Conservation (phyloP, 108 stramenopile species). For the Conticribra weissflogii region DNA sequence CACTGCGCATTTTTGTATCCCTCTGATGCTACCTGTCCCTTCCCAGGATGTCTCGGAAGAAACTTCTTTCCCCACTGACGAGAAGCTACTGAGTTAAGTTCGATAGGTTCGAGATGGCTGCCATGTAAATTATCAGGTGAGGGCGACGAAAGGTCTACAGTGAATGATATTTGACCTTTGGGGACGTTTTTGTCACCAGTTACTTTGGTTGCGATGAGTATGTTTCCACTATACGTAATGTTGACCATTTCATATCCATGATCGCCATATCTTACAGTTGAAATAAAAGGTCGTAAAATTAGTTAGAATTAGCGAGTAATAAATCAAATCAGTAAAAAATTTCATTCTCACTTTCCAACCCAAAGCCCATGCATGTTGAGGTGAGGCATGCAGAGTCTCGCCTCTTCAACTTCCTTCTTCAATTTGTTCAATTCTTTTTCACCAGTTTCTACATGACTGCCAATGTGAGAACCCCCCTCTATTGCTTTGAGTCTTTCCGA, state of each 20-base stretch:
- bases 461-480: slow-evolving; percentile 27
- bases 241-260: slow-evolving; percentile 88
- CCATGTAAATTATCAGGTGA: neutral
- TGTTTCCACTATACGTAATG: slow-evolving; percentile 70
- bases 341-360: slow-evolving; percentile 66
- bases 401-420: slow-evolving; percentile 44
- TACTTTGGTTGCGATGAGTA: slow-evolving; percentile 72
- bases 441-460: neutral
- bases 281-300: no score
- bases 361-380: slow-evolving; percentile 78
- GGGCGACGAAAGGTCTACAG: slow-evolving; percentile 62
- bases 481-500: slow-evolving; percentile 54
- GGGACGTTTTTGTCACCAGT: slow-evolving; percentile 80
- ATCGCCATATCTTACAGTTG: slow-evolving; percentile 50
- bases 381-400: slow-evolving; percentile 63
- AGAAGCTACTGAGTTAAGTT: slow-evolving; percentile 63
- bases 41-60: slow-evolving; percentile 61
- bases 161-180: slow-evolving; percentile 67
- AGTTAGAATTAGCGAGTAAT: no score
- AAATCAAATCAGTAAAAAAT: neutral
- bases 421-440: slow-evolving; percentile 30
- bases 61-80: slow-evolving; percentile 71
- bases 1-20: slow-evolving; percentile 62
- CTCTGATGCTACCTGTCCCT: slow-evolving; percentile 75
- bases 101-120: slow-evolving; percentile 60